Evolutionary conservation across 306 rosid species (phyloP).

Genomic region (Medicago truncatula): MtrunA17r5.0-ANR NC_053048.1:26152001-26152500

Average conservation of each 20-base stretch:
- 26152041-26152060: slow-evolving; percentile 7
- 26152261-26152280: no score
- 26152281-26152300: no score
- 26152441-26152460: no score
- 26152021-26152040: background rate
- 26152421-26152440: no score
- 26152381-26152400: no score
- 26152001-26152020: background rate
- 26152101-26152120: slow-evolving; percentile 9
- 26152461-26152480: no score
- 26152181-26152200: slow-evolving; percentile 54
- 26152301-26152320: no score
- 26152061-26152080: background rate
- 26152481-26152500: no score
- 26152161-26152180: slow-evolving; percentile 46
- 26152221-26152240: background rate
- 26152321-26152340: no score
- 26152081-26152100: slow-evolving; percentile 11
- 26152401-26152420: no score
- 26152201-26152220: slow-evolving; percentile 52
- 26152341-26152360: no score
- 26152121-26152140: slow-evolving; percentile 43
- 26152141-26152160: slow-evolving; percentile 32
- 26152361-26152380: no score
- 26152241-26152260: background rate